These are phyloP conservation scores for Xylariaceae sp. DNA, from an alignment of 2,329 filamentous ascomycete species.

Conservation along the genomic window DNA sequence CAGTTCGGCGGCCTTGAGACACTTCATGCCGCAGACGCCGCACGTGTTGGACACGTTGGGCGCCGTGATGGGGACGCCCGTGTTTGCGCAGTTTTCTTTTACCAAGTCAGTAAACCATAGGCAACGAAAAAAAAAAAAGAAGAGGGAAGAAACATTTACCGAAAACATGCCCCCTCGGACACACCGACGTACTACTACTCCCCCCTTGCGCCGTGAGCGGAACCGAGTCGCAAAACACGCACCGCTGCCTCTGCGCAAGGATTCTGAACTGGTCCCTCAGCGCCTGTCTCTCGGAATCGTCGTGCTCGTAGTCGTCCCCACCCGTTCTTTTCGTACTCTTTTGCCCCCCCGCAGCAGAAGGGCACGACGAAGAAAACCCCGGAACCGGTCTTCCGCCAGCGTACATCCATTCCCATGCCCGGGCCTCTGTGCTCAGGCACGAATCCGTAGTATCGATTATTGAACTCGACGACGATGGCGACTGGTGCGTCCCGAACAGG, in stretches of 20 bases:
- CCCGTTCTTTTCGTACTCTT: no score
- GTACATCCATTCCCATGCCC: constrained; percentile 56
- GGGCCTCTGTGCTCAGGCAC: constrained; percentile 52
- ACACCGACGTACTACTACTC: constrained; percentile 35
- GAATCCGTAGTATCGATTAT: no score
- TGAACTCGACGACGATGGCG: constrained; percentile 24
- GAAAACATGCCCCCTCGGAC: constrained; percentile 36
- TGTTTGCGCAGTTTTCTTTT: constrained; percentile 48
- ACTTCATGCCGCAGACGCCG: constrained; percentile 49
- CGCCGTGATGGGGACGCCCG: constrained; percentile 48
- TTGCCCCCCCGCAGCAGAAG: no score
- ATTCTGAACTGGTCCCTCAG: constrained; percentile 37
- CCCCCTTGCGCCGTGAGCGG: constrained; percentile 31
- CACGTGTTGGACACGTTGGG: constrained; percentile 51
- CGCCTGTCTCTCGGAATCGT: constrained; percentile 8
- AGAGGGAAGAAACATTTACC: constrained; percentile 20
- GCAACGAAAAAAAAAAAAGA: background rate
- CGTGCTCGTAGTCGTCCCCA: no score
- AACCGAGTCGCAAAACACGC: constrained; percentile 41
- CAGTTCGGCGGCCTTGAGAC: constrained; percentile 41
- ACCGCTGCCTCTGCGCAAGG: constrained; percentile 35
- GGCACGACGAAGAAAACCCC: constrained; percentile 35
- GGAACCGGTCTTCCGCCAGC: constrained; percentile 43
- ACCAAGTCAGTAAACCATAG: constrained; percentile 7
- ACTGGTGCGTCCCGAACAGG: constrained; percentile 29